These are phyloP conservation scores for Periconia digitata DNA, from an alignment of 2,329 filamentous ascomycete species.

Conservation along the genomic window DNA sequence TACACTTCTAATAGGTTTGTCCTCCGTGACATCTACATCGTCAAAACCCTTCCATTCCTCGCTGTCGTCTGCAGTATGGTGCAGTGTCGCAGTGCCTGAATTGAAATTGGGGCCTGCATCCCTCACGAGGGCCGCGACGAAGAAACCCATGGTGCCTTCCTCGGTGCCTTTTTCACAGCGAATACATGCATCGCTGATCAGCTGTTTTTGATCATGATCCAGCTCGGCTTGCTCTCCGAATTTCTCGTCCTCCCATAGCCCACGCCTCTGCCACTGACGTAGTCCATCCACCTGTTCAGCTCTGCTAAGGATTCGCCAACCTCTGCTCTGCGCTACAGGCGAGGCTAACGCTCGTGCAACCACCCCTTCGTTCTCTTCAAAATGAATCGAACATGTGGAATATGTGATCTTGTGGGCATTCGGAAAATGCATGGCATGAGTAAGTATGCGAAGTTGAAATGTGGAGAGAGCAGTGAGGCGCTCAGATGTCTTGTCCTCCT, in stretches of 20 bases:
- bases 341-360: constrained; percentile 72
- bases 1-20: background rate
- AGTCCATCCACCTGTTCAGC: constrained; percentile 76
- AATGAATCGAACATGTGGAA: constrained; percentile 88
- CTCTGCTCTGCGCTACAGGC: constrained; percentile 62
- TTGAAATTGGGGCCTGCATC: constrained; percentile 38
- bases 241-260: constrained; percentile 45
- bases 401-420: constrained; percentile 71
- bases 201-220: constrained; percentile 16
- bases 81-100: background rate
- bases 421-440: constrained; percentile 83
- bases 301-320: constrained; percentile 77
- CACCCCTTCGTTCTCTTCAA: constrained; percentile 85
- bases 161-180: constrained; percentile 79
- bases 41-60: constrained; percentile 51
- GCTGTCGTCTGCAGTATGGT: constrained; percentile 19
- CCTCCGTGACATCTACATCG: constrained; percentile 26
- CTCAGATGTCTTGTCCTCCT: constrained; percentile 43
- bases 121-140: constrained; percentile 83
- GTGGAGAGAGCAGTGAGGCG: constrained; percentile 73
- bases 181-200: constrained; percentile 73
- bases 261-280: constrained; percentile 70
- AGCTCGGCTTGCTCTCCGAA: constrained; percentile 53
- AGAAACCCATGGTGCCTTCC: constrained; percentile 90
- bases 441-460: constrained; percentile 80